These are phyloP conservation scores for Blastobotrys attinorum DNA, from an alignment of 805 yeast genomes.

Conservation along the genomic window DNA sequence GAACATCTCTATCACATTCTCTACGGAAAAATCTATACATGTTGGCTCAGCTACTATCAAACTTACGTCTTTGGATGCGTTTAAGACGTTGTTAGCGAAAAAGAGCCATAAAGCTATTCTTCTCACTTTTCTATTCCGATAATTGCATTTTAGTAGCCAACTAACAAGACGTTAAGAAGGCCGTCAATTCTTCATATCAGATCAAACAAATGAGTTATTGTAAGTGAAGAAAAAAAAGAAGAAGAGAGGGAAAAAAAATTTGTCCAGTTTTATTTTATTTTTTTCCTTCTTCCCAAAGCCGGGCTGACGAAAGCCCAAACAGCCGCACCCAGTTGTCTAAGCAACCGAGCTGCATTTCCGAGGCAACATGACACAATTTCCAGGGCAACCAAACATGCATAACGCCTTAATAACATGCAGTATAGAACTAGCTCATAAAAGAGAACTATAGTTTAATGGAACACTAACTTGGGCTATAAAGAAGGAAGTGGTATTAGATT, in stretches of 20 bases:
- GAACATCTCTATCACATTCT: too few relatives aligned
- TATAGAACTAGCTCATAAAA: too few relatives aligned
- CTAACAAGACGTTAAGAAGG: not conserved
- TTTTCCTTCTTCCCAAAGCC: too few relatives aligned
- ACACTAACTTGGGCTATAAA: too few relatives aligned
- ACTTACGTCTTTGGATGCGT: slow-evolving; percentile 2
- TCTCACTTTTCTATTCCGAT: not conserved
- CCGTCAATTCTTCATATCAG: not conserved
- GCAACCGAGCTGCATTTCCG: too few relatives aligned
- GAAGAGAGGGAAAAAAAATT: not conserved
- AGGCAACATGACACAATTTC: too few relatives aligned
- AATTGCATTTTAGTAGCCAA: not conserved
- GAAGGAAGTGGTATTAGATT: too few relatives aligned
- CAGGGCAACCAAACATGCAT: too few relatives aligned
- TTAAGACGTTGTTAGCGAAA: slow-evolving; percentile 10
- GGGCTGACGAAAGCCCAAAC: too few relatives aligned
- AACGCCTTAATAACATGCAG: too few relatives aligned
- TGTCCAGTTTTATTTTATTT: not conserved
- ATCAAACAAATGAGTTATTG: not conserved
- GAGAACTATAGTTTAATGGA: too few relatives aligned
- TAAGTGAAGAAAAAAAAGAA: not conserved
- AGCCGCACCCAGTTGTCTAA: too few relatives aligned
- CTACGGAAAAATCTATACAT: not conserved
- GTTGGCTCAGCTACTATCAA: slow-evolving; percentile 11
- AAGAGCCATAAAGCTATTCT: slow-evolving; percentile 1